Conservation (phyloP, 441 rosid species). For the Erysimum cheiri region DNA sequence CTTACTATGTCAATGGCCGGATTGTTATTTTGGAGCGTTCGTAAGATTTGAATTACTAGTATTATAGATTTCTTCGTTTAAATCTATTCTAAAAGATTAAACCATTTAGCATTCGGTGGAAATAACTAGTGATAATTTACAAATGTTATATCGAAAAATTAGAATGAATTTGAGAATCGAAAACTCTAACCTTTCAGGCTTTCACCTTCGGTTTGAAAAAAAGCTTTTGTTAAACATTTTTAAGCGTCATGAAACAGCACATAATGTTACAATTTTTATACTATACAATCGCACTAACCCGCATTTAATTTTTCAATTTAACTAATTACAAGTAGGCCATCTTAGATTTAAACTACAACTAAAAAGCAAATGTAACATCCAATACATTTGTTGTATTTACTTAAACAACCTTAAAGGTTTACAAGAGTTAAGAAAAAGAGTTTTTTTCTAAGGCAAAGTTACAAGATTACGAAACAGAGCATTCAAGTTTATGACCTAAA, state of each 20-base stretch:
- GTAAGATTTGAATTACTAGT: background rate
- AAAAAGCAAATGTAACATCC: background rate
- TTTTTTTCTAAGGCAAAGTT: constrained; percentile 11
- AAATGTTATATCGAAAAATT: background rate
- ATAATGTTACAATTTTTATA: background rate
- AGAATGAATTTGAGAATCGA: background rate
- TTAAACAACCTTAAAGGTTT: constrained; percentile 13
- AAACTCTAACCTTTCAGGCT: no score
- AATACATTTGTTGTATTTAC: constrained; percentile 30
- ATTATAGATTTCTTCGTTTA: background rate
- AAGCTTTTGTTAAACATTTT: background rate
- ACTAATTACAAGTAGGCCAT: background rate
- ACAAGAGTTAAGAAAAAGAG: constrained; percentile 16
- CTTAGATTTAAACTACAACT: background rate
- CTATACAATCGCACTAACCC: constrained; percentile 2
- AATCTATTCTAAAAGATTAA: background rate
- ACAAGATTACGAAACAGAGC: constrained; percentile 29
- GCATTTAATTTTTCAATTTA: background rate
- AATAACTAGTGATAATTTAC: background rate
- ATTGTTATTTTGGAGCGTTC: background rate
- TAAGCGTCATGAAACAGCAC: background rate
- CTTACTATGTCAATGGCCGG: background rate
- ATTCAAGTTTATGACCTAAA: constrained; percentile 25
- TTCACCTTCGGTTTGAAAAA: background rate
- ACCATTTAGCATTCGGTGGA: background rate